Base-by-base conservation (phyloP, 805 yeast species). In the Hemisphaericaspora nanyangensis region DNA sequence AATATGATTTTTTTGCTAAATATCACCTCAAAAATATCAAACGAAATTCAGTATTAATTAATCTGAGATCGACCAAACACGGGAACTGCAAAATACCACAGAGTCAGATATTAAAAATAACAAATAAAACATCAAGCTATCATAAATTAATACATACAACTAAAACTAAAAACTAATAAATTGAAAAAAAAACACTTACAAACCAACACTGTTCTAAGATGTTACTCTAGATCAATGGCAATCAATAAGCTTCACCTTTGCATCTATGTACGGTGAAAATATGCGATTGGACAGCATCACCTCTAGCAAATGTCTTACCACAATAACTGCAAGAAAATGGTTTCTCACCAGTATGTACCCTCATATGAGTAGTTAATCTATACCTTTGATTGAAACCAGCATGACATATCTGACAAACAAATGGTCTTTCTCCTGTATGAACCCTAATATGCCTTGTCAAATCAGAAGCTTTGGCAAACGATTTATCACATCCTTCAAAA, bases 211-310 rank as follows among this genome's bases (percentile, higher is more conserved):
- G n/a, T n/a, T n/a, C n/a, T n/a, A n/a, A n/a, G n/a, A n/a, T n/a
- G n/a, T n/a, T n/a, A n/a, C n/a, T n/a, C n/a, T n/a, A n/a, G n/a
- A n/a, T n/a, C n/a, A n/a, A n/a, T n/a, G n/a, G n/a, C n/a, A n/a
- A n/a, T n/a, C n/a, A n/a, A n/a, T n/a, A n/a, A n/a, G 34, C 39
- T n/a, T 38, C 41, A 8, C 44, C 46, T 17, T 35, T 43, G n/a
- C 29, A 39, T n/a, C 49, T 30, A 38, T 51, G 58, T 28, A 51
- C 43, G 26, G 51, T 46, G 25, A 44, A 45, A 13, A 51, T 43
- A 43, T 54, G 59, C 10, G 51, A 46, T 42, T 51, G 53, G 10
- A 48, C 50, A 3, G 57, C 57, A 44, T 54, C 59, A 22, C 59
- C 59, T 31, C 56, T 39, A 18, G 55, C 55, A 47, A 54, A 54